These are phyloP conservation scores for Bruguiera sexangula DNA, from an alignment of 345 rosid species.

Conservation along the genomic window DNA sequence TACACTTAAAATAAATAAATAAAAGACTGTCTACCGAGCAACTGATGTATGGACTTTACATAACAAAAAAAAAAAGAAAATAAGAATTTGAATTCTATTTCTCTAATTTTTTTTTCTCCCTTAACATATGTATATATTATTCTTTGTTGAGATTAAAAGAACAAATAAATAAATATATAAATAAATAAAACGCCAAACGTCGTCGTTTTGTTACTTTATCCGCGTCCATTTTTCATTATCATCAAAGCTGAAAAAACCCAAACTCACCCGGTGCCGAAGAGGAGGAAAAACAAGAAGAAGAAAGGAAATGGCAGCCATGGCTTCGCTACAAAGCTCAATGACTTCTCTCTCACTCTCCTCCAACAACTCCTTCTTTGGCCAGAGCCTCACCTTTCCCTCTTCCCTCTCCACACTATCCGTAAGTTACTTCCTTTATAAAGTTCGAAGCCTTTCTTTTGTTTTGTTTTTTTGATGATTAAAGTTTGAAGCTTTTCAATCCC, in stretches of 20 bases:
- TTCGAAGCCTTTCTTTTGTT: not conserved
- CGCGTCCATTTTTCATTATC: conserved; percentile 13
- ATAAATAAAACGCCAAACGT: too few relatives aligned
- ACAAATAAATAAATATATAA: too few relatives aligned
- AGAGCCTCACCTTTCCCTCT: conserved; percentile 50
- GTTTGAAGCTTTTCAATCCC: too few relatives aligned
- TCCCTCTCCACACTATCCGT: conserved; percentile 42
- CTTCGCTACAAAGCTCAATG: conserved; percentile 78
- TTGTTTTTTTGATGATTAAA: not conserved
- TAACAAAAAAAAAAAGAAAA: too few relatives aligned
- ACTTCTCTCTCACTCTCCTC: conserved; percentile 53
- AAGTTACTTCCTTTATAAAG: conserved; percentile 18
- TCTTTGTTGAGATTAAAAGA: too few relatives aligned
- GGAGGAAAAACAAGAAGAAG: conserved; percentile 14
- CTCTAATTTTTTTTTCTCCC: too few relatives aligned
- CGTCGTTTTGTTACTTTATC: too few relatives aligned
- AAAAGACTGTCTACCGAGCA: too few relatives aligned
- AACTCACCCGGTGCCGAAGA: conserved; percentile 19
- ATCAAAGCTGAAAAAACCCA: conserved; percentile 6
- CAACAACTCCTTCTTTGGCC: conserved; percentile 55
- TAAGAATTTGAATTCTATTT: too few relatives aligned
- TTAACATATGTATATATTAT: too few relatives aligned
- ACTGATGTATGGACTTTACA: too few relatives aligned
- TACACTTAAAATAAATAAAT: too few relatives aligned
- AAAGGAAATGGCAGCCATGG: conserved; percentile 57